These are phyloP conservation scores for Aureobasidium leucospermi DNA, from an alignment of 2,329 filamentous ascomycete genomes.

Conservation along the genomic window DNA sequence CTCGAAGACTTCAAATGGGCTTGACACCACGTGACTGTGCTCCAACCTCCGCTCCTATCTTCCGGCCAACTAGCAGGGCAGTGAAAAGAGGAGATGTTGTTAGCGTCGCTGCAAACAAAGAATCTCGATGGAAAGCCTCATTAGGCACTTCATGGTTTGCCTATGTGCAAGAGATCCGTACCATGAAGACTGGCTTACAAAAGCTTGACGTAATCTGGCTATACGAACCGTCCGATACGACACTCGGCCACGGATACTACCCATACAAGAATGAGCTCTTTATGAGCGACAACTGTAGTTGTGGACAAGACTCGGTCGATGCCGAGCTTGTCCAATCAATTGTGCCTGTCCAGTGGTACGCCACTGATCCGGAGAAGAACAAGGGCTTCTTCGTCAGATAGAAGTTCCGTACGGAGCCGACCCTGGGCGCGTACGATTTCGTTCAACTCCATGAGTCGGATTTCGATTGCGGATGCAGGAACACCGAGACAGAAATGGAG, in stretches of 20 bases:
- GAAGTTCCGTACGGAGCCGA: slow-evolving; percentile 51
- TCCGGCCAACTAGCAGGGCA: neutral
- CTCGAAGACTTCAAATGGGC: slow-evolving; percentile 14
- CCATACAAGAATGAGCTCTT: slow-evolving; percentile 68
- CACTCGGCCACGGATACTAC: slow-evolving; percentile 60
- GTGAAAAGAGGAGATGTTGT: slow-evolving; percentile 45
- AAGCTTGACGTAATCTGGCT: slow-evolving; percentile 65
- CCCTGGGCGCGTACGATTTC: slow-evolving; percentile 48
- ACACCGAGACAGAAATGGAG: slow-evolving; percentile 17
- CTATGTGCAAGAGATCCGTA: slow-evolving; percentile 54
- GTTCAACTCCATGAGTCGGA: slow-evolving; percentile 50
- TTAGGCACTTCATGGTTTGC: slow-evolving; percentile 58
- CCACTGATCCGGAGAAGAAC: slow-evolving; percentile 38
- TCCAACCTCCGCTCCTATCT: neutral
- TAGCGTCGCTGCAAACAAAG: slow-evolving; percentile 38
- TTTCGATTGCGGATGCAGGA: slow-evolving; percentile 44
- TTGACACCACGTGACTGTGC: slow-evolving; percentile 20
- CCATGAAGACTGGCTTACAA: slow-evolving; percentile 27
- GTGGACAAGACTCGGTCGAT: slow-evolving; percentile 45
- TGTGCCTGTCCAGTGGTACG: slow-evolving; percentile 52
- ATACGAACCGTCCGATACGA: slow-evolving; percentile 63
- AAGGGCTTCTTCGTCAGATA: slow-evolving; percentile 59
- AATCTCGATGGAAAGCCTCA: slow-evolving; percentile 49
- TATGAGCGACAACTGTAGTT: slow-evolving; percentile 69
- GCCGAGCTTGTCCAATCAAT: slow-evolving; percentile 51